Base-by-base conservation (phyloP, 2,329 filamentous ascomycete genomes). In the Colletotrichum orchidophilum region DNA sequence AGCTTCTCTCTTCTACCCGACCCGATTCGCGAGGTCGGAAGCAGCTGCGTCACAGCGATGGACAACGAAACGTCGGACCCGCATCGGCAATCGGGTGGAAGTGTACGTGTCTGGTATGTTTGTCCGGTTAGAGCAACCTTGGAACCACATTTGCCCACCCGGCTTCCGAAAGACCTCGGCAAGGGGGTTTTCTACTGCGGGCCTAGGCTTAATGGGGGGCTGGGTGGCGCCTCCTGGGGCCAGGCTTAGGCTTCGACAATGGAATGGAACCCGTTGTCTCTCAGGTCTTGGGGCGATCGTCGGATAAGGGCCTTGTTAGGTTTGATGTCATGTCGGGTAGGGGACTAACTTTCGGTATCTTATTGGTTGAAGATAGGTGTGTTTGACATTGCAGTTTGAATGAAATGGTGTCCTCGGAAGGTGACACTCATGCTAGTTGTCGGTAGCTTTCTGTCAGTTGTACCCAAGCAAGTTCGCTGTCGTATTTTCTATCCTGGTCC, bases 61-160 rank as follows among this genome's bases (percentile, higher is more conserved):
- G 55, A 15, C 35, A 60, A 33, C 49, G 54, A 66, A 66, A 66
- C 66, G 62, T 70, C 62, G 50, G 54, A 66, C 67, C 67, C 63
- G 63, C 55, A 66, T 50, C 63, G 67, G 54, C 54, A 46, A 66
- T 61, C 49, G 63, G 63, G 53, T 26, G 31, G 31, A n/a, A 29
- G 39, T n/a, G 53, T n/a, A 18, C 26, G 33, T 31, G 53, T 18
- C n/a, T 39, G 21, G 12, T 58, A 13, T 9, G 39, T 24, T 21
- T n/a, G 54, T 53, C 46, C 66, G 49, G 54, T 49, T 18, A 35
- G 27, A 66, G 33, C 13, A 49, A 31, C 42, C 12, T 31, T 24
- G 13, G 52, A 49, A 12, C 46, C 29, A 18, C 63, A 26, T 7
- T 7, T 15, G 29, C 7, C 27, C 26, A 53, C 68, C 68, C 57